Evolutionary conservation across 371 early-diverging fungal species (phyloP).

Genomic region (Conidiobolus incongruus): DNA sequence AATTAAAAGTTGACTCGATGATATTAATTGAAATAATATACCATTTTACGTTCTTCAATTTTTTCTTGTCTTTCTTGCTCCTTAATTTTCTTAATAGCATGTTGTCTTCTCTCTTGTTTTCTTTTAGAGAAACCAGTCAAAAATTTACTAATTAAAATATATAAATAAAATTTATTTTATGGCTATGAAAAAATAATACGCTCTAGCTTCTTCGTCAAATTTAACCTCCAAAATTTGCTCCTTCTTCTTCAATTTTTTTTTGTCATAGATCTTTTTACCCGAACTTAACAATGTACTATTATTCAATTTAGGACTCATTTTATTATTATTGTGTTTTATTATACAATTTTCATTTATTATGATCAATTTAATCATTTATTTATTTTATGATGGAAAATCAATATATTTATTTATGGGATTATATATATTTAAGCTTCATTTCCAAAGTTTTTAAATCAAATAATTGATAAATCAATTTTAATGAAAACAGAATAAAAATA

Average conservation of each 20-base stretch:
- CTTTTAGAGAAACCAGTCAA: neutral
- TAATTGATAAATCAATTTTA: too few species aligned
- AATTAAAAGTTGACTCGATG: neutral
- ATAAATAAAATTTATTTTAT: neutral
- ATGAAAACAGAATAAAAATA: neutral
- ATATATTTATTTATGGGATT: too few species aligned
- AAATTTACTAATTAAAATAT: neutral
- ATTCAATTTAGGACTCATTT: slow-evolving; percentile 3
- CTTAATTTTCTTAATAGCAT: neutral
- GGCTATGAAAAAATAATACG: neutral
- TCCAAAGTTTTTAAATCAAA: too few species aligned
- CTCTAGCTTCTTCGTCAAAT: slow-evolving; percentile 7
- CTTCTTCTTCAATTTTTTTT: slow-evolving; percentile 4
- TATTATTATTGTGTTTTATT: neutral
- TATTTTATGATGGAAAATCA: too few species aligned
- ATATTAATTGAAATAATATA: neutral
- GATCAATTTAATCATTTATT: too few species aligned
- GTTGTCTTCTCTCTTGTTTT: neutral
- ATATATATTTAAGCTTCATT: too few species aligned
- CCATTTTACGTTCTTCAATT: neutral
- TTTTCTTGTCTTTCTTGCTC: neutral
- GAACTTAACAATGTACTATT: slow-evolving; percentile 2
- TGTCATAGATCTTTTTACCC: slow-evolving; percentile 4
- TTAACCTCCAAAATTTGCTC: slow-evolving; percentile 5
- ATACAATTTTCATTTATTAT: neutral